phyloP scores from a whole-genome alignment of 2,329 filamentous ascomycete genomes.

The Colletotrichum siamense region DNA sequence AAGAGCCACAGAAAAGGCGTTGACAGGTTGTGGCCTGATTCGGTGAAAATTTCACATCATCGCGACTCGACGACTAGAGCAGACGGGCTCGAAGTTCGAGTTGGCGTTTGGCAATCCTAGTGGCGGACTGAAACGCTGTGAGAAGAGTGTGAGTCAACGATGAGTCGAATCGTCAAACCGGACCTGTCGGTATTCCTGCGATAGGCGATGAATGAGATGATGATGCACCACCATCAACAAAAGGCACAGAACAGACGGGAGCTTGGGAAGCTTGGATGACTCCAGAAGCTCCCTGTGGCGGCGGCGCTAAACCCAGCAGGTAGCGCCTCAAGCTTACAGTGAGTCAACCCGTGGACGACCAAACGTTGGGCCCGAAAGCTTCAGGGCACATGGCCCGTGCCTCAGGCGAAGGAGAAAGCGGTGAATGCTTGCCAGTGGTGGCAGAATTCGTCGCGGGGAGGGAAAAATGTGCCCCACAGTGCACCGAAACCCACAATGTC shows the following conservation, averaged over 20 bases:
- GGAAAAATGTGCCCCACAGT: conserved; percentile 20
- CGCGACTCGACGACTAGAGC: background rate
- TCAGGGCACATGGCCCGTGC: background rate
- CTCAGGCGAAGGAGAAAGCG: conserved; percentile 18
- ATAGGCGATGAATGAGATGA: background rate
- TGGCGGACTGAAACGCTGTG: background rate
- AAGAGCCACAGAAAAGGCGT: background rate
- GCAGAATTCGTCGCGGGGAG: conserved; percentile 22
- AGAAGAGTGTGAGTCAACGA: conserved; percentile 2
- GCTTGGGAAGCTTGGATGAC: background rate
- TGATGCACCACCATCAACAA: background rate
- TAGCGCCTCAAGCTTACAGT: background rate
- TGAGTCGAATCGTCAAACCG: conserved; percentile 1
- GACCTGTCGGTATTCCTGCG: background rate
- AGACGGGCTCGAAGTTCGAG: background rate
- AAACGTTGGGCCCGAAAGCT: background rate
- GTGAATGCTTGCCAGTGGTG: conserved; percentile 9
- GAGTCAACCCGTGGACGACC: background rate
- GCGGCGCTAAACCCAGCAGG: background rate
- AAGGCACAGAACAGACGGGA: background rate
- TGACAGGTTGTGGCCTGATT: background rate
- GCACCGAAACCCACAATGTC: conserved; percentile 24
- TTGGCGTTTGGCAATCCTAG: background rate
- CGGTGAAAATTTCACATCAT: background rate
- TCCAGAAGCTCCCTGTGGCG: background rate